A percentile compares a stretch with the other conserved stretches of the same genome.
Evolutionary conservation across 139 green algal genomes (phyloP).

Genomic region (Dunaliella sp.): DNA sequence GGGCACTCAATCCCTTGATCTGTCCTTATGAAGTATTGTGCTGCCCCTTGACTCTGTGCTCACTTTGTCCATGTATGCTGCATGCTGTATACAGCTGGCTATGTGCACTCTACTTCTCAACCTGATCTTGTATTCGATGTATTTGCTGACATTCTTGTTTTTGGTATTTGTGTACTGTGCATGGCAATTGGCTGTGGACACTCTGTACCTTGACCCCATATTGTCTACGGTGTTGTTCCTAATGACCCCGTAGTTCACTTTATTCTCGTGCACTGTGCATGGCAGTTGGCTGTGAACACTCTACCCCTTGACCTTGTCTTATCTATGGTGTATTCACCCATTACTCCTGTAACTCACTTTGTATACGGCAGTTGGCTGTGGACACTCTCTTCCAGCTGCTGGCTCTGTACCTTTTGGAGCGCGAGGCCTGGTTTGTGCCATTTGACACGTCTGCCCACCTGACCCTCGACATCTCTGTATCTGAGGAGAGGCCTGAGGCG

Average conservation of each 20-base stretch:
- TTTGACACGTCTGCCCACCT: neutral
- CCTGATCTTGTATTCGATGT: too few species aligned
- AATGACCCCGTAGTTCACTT: neutral
- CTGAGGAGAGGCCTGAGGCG: neutral
- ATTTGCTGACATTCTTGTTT: too few species aligned
- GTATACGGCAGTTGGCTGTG: conserved; percentile 1
- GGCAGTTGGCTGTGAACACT: neutral
- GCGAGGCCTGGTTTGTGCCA: neutral
- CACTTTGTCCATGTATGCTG: too few species aligned
- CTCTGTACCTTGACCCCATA: neutral
- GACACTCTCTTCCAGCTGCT: conserved; percentile 12
- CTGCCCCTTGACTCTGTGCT: too few species aligned
- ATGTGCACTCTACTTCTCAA: too few species aligned
- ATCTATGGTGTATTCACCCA: neutral
- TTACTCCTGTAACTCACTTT: neutral
- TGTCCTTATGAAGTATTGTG: too few species aligned
- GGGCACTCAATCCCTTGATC: too few species aligned
- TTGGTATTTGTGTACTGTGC: too few species aligned
- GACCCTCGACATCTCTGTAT: conserved; percentile 4
- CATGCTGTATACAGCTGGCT: too few species aligned
- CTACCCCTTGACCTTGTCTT: neutral
- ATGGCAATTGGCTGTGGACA: neutral
- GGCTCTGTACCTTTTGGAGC: neutral
- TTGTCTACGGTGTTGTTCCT: neutral
- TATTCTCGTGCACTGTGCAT: neutral